Base-by-base conservation (phyloP, 2,329 filamentous ascomycete genomes). In the Fusarium xyrophilum region DNA sequence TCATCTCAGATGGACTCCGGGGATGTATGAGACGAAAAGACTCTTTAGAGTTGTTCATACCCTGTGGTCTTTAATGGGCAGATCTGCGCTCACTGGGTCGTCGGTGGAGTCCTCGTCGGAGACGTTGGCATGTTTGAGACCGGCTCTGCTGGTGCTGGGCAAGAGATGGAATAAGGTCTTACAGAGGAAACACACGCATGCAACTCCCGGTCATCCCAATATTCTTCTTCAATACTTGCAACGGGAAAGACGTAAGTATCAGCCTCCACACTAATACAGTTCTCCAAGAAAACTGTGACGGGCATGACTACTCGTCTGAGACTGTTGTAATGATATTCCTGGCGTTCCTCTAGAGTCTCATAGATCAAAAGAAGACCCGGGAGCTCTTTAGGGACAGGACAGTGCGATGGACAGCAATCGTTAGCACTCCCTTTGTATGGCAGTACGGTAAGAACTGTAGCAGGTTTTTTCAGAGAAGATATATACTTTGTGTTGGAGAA, bases 61-160 rank as follows among this genome's bases (percentile, higher is more conserved):
- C 14, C 21, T 21, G 8, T 5, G 27, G 7, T 30, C 43, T 21
- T 21, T 3, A 6, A 21, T 8, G 0, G 10, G 10, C 27, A 30
- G 7, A 12, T 32, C n/a, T 28, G 17, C 8, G 15, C 13, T 21
- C 17, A 25, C 15, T 14, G n/a, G 2, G 5, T n/a, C 15, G 4
- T 13, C 7, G 5, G 15, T 14, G 3, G 8, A 12, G 15, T 32
- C 6, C 9, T 32, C n/a, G 6, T 30, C 9, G 8, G 13, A 2
- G 4, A 12, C 19, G 5, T 3, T 5, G 21, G 9, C 6, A 35
- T n/a, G 3, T 35, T 19, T 19, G 4, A 1, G 7, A 3, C 0
- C 6, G 1, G 27, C 12, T 32, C 27, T n/a, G 6, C 5, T 30
- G 15, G n/a, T 5, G n/a, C 15, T 43, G 12, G 12, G n/a, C 3